phyloP scores from a whole-genome alignment of 1,139 yeast species.

The Diutina siamensis region DNA sequence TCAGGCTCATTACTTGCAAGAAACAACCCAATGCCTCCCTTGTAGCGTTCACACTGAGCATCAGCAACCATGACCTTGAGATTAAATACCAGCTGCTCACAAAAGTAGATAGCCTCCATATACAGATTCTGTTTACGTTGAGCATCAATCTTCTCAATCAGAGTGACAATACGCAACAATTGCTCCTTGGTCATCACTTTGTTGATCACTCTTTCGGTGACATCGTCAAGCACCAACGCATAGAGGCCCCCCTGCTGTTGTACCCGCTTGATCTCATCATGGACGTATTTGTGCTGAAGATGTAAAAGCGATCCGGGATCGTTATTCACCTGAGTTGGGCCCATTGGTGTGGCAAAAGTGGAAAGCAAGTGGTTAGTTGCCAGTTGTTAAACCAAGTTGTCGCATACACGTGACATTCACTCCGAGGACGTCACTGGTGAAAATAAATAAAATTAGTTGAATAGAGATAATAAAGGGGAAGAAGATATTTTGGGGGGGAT shows the following conservation, averaged over 20 bases:
- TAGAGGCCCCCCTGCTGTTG: slow-evolving; percentile 25
- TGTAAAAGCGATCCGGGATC: slow-evolving; percentile 25
- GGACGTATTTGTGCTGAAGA: slow-evolving; percentile 26
- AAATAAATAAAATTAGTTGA: too few species aligned
- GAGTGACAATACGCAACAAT: slow-evolving; percentile 29
- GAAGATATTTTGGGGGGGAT: too few species aligned
- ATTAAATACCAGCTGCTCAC: slow-evolving; percentile 26
- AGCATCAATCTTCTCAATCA: slow-evolving; percentile 28
- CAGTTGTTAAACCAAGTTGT: not conserved
- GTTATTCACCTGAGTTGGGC: not conserved
- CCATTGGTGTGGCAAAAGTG: not conserved
- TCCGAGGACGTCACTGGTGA: too few species aligned
- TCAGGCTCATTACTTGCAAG: slow-evolving; percentile 16
- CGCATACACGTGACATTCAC: not conserved
- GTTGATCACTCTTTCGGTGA: slow-evolving; percentile 24
- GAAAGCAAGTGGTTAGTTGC: not conserved
- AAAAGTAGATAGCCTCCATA: slow-evolving; percentile 31
- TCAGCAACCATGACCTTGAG: slow-evolving; percentile 33
- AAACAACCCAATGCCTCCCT: slow-evolving; percentile 28
- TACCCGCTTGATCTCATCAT: slow-evolving; percentile 23
- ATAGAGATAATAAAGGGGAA: too few species aligned
- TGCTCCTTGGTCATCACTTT: slow-evolving; percentile 27
- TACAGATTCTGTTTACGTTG: slow-evolving; percentile 25
- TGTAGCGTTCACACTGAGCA: slow-evolving; percentile 26
- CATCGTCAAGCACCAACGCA: slow-evolving; percentile 27